Conservation (phyloP, 2,329 filamentous ascomycete genomes). For the Ophiocordyceps unilateralis region DNA sequence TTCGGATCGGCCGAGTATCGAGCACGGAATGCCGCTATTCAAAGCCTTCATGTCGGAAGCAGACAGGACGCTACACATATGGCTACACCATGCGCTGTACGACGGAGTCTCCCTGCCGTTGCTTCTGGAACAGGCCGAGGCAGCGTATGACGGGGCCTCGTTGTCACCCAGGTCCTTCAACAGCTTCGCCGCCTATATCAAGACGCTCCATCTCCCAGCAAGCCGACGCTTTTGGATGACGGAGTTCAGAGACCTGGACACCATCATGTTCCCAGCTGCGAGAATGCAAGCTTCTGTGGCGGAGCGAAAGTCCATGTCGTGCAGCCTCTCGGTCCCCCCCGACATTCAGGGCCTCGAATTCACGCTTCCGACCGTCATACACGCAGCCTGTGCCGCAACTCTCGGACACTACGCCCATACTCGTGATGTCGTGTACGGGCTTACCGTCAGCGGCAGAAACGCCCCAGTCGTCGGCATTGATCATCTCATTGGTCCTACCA, state of each 20-base stretch:
- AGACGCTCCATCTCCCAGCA: background rate
- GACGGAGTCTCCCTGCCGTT: slow-evolving; percentile 16
- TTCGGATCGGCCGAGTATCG: background rate
- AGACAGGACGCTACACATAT: slow-evolving; percentile 4
- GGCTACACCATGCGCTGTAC: slow-evolving; percentile 21
- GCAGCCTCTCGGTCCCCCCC: background rate
- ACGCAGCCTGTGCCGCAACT: slow-evolving; percentile 2
- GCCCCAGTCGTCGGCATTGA: slow-evolving; percentile 3
- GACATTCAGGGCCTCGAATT: slow-evolving; percentile 14
- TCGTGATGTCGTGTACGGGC: slow-evolving; percentile 3
- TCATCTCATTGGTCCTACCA: slow-evolving; percentile 10
- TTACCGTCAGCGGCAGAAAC: slow-evolving; percentile 3
- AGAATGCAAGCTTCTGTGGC: background rate
- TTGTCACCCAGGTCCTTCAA: background rate
- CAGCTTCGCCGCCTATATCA: slow-evolving; percentile 3
- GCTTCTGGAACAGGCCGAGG: slow-evolving; percentile 11
- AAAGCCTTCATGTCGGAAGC: background rate
- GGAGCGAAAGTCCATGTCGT: background rate
- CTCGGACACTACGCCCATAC: slow-evolving; percentile 2
- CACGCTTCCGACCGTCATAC: slow-evolving; percentile 14
- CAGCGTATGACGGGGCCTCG: slow-evolving; percentile 4
- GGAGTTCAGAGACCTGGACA: background rate
- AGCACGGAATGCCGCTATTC: background rate
- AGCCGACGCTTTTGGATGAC: background rate
- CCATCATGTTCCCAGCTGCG: background rate